Evolutionary conservation across 768 basidiomycete species (phyloP), one percentile per base, ranked within the genome.

Genomic region (Pleurotus cornucopiae): DNA sequence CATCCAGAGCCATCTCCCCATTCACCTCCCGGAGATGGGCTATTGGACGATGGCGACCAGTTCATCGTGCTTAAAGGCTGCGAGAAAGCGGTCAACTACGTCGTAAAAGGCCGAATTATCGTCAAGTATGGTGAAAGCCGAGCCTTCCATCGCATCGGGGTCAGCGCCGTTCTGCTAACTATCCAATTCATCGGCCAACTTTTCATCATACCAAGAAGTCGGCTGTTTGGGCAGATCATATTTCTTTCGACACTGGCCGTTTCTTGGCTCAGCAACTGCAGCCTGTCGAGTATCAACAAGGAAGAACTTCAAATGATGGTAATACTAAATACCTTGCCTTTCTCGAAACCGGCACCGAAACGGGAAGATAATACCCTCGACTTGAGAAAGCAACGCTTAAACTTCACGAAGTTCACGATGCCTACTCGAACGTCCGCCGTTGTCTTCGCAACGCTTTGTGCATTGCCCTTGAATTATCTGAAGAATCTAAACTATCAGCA

Each of bases 111-210:
- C 1, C 58, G 52, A 45, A 69, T 72, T 38, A 57, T 54, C 1
- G 26, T 71, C 44, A 39, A 58, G 0, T 60, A 62, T 58, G 26
- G 62, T 18, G 14, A 38, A 58, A 2, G 57, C 12, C 26, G 3
- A 30, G 30, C 7, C 30, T 65, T 63, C 53, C 18, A 61, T 12
- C 12, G 1, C 16, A 47, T 72, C 41, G 66, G 72, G 37, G 37
- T 63, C n/a, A 67, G 62, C 45, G 61, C 66, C 14, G 54, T 67
- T 34, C 53, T 71, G 7, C 61, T 69, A 45, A 62, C 67, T 16
- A 18, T 61, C 37, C 72, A 73, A 23, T 71, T 71, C 61, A 6
- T 72, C 23, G 49, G 63, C 21, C 71, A 73, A 56, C 61, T 72
- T 2, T 61, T 72, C 48, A 62, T 72, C 37, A 71, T 72, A 21